phyloP scores from a whole-genome alignment of 148 eudicot species.

The Chenopodium album region DNA sequence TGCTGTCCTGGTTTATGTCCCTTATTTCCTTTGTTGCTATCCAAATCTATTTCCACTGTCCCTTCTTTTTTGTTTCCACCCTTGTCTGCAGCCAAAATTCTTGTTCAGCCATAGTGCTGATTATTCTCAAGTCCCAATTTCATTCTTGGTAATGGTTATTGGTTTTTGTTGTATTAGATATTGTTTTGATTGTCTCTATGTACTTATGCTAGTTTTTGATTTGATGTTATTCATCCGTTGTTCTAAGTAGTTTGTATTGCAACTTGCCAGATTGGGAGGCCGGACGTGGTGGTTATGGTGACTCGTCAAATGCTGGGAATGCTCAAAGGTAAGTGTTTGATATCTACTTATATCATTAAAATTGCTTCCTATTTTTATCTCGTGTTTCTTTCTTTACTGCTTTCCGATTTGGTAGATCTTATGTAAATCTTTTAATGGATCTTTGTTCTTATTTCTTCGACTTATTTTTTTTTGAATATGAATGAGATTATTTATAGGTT shows the following conservation, averaged over 20 bases:
- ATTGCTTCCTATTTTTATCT: not conserved
- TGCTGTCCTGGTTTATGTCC: not conserved
- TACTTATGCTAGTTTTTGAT: not conserved
- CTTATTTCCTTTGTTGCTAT: not conserved
- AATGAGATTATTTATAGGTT: not conserved
- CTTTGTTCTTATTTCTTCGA: not conserved
- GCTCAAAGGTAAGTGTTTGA: conserved; percentile 52
- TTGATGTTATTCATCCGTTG: not conserved
- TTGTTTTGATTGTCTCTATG: not conserved
- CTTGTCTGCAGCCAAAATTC: conserved; percentile 2
- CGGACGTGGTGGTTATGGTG: conserved; percentile 71
- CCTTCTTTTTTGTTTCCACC: not conserved
- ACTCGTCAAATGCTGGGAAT: conserved; percentile 51
- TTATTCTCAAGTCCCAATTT: not conserved
- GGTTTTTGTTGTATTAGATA: not conserved
- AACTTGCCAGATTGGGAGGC: conserved; percentile 71
- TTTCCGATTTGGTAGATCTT: not conserved
- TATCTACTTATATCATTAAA: not conserved
- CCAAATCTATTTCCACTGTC: not conserved
- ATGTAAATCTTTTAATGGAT: not conserved
- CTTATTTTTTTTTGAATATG: not conserved
- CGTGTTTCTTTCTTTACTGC: not conserved
- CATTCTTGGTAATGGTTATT: conserved; percentile 3
- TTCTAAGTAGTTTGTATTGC: not conserved
- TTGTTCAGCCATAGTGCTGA: not conserved